Evolutionary conservation across 1,284 basidiomycete genomes (phyloP), one percentile per base, ranked within the genome.

Genomic region (Golubevia sp.): DNA sequence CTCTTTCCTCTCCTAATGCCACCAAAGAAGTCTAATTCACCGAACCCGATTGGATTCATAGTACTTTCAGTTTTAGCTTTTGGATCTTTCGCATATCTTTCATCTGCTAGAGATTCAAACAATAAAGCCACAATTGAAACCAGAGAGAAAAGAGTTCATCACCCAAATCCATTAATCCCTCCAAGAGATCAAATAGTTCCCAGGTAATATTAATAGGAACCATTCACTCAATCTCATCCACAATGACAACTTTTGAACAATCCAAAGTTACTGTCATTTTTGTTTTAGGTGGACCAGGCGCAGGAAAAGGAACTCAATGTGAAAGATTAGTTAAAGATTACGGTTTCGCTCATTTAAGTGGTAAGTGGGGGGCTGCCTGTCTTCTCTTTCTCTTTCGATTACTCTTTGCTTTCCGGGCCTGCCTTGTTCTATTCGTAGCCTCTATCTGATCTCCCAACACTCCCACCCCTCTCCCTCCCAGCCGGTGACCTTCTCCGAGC

Each of bases 251-350:
- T 11, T 97, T 97, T 78, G 89, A 93, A 82, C 84, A 86, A 51
- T 84, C 85, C 58, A 90, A 94, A 70, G 90, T 97, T 71, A 91
- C 89, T 24, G 94, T 99, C 66, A 88, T 99, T 74, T 99, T 94
- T 79, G 95, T 99, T 20, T 91, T 99, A 23, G 97, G 97, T 49
- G 97, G 97, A 0, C 97, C 97, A 23, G 97, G 97, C 61, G 94
- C 94, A 73, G 95, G 96, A 70, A 99, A 99, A 85, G 97, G 97
- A 58, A 99, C 97, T 0, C 97, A 99, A 84, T 98, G 94, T 81
- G 89, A 87, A 30, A 88, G 87, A 64, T 90, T 99, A 60, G 96
- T 97, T n/a, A 76, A 90, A 56, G 91, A 94, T 63, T 97, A 92
- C 82, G 88, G 88, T 56, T 99, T 99, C 85, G 91, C 90, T 76